phyloP scores from a whole-genome alignment of 2,329 filamentous ascomycete genomes.

The Aspergillus calidoustus region DNA sequence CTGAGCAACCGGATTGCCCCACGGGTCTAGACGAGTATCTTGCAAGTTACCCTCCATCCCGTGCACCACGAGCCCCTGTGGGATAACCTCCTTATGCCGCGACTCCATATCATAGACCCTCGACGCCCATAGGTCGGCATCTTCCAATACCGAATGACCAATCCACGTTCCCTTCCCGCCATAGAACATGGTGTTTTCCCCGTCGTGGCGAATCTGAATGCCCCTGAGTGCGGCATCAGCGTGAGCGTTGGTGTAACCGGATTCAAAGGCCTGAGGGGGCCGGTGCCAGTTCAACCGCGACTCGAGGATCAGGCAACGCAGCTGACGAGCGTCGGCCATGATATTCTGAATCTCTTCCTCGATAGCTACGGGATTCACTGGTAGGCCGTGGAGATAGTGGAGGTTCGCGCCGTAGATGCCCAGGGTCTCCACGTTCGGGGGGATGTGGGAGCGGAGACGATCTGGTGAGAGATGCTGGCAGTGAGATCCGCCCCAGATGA shows the following conservation, averaged over 20 bases:
- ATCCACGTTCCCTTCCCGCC: background rate
- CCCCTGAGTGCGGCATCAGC: background rate
- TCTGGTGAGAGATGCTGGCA: background rate
- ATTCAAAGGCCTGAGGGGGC: too few relatives aligned
- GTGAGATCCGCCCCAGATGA: background rate
- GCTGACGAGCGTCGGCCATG: background rate
- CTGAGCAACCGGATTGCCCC: slow-evolving; percentile 6
- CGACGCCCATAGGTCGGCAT: too few relatives aligned
- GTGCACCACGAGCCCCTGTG: background rate
- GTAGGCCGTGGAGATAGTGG: background rate
- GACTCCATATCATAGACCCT: background rate
- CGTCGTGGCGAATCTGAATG: background rate
- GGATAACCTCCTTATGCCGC: background rate
- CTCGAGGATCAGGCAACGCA: background rate
- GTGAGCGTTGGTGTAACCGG: background rate
- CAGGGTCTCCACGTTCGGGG: slow-evolving; percentile 3
- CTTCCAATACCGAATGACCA: background rate
- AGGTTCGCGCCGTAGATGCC: background rate
- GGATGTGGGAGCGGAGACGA: background rate
- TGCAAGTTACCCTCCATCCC: background rate
- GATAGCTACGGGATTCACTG: background rate
- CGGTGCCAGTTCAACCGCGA: background rate
- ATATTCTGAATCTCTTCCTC: background rate
- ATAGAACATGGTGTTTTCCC: background rate
- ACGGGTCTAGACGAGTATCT: background rate